Evolutionary conservation across 768 basidiomycete species (phyloP), one percentile per base, ranked within the genome.

Genomic region (Trichaptum fuscoviolaceum): DNA sequence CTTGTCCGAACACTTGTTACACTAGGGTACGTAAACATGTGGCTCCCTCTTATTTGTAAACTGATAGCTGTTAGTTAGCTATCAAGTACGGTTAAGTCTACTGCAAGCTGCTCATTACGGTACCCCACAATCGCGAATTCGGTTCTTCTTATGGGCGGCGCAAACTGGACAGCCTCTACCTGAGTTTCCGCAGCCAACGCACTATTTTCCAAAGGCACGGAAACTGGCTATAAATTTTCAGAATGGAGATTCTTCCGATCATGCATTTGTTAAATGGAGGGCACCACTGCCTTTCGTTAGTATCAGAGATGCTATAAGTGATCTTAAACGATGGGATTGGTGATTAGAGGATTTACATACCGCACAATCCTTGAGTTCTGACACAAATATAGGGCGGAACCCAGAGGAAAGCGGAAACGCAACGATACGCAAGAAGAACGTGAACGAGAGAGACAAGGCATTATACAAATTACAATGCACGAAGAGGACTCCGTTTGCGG

Each of bases 251-350:
- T 63, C 66, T 0, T 74, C 87, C 27, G 2, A 84, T 86, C 0
- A 82, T 90, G 20, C 77, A 76, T 79, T 81, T 0, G 71, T 75
- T 3, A 67, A 70, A 24, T 90, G 91, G 0, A 81, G 79, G 1
- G 87, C 87, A 0, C 83, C 84, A 0, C 85, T 88, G 72, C 78
- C 77, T 8, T 79, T 79, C 69, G 84, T 92, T 24, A 84, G 85
- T 0, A 82, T 92, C 57, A 82, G 84, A 24, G 91, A 92, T 72
- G 90, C 92, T 1, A 91, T 93, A 62, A 78, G 82, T 2, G 92
- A 94, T 72, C 78, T 94, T 9, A 86, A 84, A 2, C 81, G 75
- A 3, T 94, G 89, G 73, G 88, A 94, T 66, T 93, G 91, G 92
- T 91, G 72, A 9, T 79, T 68, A 23, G 25, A 25, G 67, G n/a